Conservation (phyloP, 2,329 filamentous ascomycete genomes). For the Dactylella cylindrospora region DNA sequence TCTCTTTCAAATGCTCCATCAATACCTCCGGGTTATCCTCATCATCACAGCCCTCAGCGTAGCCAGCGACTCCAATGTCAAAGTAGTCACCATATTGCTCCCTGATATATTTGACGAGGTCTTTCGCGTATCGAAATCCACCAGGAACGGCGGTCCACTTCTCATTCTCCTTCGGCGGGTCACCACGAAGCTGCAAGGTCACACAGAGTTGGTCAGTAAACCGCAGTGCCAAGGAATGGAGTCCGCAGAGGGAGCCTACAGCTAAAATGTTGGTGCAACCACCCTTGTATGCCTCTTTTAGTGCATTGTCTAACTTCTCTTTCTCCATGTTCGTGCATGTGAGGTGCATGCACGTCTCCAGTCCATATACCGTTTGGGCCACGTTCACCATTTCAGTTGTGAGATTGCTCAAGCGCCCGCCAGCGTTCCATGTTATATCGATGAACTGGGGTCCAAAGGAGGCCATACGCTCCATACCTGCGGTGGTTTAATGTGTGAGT, state of each 20-base stretch:
- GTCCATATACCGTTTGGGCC: constrained; percentile 88
- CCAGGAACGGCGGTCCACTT: constrained; percentile 87
- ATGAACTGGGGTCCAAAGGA: constrained; percentile 91
- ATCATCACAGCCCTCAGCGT: constrained; percentile 93
- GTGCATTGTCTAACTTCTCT: constrained; percentile 84
- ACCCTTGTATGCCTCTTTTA: constrained; percentile 84
- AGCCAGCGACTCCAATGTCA: constrained; percentile 94
- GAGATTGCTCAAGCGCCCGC: constrained; percentile 83
- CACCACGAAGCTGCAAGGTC: constrained; percentile 66
- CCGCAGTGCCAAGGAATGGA: neutral
- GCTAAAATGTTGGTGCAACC: constrained; percentile 98
- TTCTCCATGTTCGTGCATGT: constrained; percentile 98
- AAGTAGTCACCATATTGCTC: constrained; percentile 83
- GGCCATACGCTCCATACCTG: constrained; percentile 93
- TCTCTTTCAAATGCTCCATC: constrained; percentile 92
- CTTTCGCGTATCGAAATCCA: constrained; percentile 87
- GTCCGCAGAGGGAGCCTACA: constrained; percentile 11
- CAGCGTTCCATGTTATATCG: constrained; percentile 97
- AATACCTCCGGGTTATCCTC: constrained; percentile 81
- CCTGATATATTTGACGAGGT: constrained; percentile 82
- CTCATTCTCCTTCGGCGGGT: constrained; percentile 89
- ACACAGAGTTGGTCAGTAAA: neutral
- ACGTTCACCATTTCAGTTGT: constrained; percentile 98
- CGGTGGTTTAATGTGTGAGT: neutral
- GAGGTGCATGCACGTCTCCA: constrained; percentile 98